These are phyloP conservation scores for Hirschioporus abietinus DNA, from an alignment of 768 basidiomycete genomes.

Conservation along the genomic window DNA sequence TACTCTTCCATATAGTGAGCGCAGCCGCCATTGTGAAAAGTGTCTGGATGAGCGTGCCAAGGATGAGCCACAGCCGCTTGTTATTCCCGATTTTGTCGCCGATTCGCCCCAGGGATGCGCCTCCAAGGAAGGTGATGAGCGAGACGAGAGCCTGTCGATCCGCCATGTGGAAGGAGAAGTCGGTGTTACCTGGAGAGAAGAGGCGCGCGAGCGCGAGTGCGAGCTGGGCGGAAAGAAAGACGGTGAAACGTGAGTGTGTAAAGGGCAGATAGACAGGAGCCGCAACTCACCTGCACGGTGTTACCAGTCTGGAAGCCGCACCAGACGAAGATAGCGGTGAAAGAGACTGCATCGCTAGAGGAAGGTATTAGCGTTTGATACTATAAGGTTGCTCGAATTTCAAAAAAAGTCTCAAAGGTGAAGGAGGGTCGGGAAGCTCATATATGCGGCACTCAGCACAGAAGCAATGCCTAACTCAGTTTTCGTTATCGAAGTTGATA, in stretches of 20 bases:
- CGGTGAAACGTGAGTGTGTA: neutral
- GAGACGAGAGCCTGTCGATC: conserved; percentile 33
- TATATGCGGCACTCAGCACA: neutral
- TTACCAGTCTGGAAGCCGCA: conserved; percentile 20
- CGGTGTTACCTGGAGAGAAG: conserved; percentile 16
- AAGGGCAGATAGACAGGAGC: neutral
- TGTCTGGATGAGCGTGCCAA: conserved; percentile 26
- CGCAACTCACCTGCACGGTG: conserved; percentile 1
- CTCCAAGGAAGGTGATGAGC: conserved; percentile 28
- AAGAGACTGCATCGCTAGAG: conserved; percentile 15
- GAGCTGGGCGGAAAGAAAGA: conserved; percentile 10
- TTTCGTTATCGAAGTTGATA: neutral
- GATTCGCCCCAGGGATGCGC: conserved; percentile 28
- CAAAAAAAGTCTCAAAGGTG: neutral
- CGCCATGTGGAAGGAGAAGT: conserved; percentile 29
- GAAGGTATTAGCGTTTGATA: neutral
- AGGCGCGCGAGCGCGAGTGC: conserved; percentile 33
- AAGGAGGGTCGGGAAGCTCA: neutral
- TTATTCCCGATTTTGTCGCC: conserved; percentile 31
- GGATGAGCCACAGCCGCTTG: conserved; percentile 27
- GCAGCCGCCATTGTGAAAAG: conserved; percentile 27
- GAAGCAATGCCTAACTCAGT: neutral
- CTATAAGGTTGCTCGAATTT: neutral
- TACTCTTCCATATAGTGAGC: conserved; percentile 23
- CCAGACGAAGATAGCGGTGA: conserved; percentile 25